A percentile compares a stretch with the other conserved stretches of the same genome.
Conservation (phyloP, 2,329 filamentous ascomycete species). For the Apiospora koreana region DNA sequence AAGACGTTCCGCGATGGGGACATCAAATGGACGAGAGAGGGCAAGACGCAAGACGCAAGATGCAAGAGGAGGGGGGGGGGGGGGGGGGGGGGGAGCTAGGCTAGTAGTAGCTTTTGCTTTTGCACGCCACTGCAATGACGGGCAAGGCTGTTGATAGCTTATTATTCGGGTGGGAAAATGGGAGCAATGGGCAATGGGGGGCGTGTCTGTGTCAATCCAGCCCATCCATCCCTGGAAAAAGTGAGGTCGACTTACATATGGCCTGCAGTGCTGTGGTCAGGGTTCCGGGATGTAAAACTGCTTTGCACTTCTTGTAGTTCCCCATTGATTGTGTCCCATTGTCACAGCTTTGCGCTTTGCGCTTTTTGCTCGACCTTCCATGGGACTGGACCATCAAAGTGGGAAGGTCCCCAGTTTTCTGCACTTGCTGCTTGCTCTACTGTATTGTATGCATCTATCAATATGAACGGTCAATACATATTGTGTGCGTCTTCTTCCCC, state of each 20-base stretch:
- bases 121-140: constrained; percentile 11
- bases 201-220: background rate
- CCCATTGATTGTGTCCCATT: constrained; percentile 4
- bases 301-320: background rate
- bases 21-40: background rate
- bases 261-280: constrained; percentile 10
- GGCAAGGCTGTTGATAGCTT: constrained; percentile 8
- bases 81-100: background rate
- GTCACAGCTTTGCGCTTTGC: constrained; percentile 8
- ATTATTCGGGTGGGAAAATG: background rate
- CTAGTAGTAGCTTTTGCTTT: constrained; percentile 5
- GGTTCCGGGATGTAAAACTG: constrained; percentile 10
- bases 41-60: too few relatives aligned
- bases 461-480: too few relatives aligned
- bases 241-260: constrained; percentile 8
- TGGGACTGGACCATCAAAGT: background rate
- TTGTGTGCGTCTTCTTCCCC: background rate
- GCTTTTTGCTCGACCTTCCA: constrained; percentile 1
- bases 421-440: background rate
- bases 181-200: background rate
- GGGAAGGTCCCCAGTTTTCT: background rate
- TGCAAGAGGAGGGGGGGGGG: background rate
- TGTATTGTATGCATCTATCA: background rate
- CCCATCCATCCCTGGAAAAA: background rate
- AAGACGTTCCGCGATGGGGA: background rate